These are phyloP conservation scores for Cutaneotrichosporon cyanovorans DNA, from an alignment of 1,284 basidiomycete species.

Conservation along the genomic window DNA sequence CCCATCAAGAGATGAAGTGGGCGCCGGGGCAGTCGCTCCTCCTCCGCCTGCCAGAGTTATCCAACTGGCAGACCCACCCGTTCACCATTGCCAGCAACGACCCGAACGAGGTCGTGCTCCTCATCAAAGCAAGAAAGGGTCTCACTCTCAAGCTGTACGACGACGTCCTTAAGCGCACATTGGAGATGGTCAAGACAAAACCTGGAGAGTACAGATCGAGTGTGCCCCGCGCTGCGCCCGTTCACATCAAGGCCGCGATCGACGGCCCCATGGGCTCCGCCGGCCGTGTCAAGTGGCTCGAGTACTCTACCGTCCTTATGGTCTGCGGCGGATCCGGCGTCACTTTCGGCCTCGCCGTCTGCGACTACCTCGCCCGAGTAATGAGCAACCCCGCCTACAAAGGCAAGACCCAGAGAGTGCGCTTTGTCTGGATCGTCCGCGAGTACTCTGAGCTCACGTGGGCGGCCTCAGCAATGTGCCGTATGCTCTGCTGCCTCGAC, in stretches of 20 bases:
- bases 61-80: constrained; percentile 64
- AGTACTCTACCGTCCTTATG: constrained; percentile 59
- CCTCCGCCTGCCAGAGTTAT: constrained; percentile 52
- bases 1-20: constrained; percentile 60
- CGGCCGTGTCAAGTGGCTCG: constrained; percentile 58
- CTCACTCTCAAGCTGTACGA: constrained; percentile 69
- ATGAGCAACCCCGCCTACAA: constrained; percentile 48
- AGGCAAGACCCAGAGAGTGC: constrained; percentile 55
- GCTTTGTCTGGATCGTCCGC: constrained; percentile 76
- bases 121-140: constrained; percentile 68
- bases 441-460: constrained; percentile 78
- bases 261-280: constrained; percentile 74
- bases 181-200: neutral
- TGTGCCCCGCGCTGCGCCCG: constrained; percentile 18
- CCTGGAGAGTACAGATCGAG: constrained; percentile 5
- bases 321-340: constrained; percentile 74
- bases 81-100: constrained; percentile 70
- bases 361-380: constrained; percentile 63
- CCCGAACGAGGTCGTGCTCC: constrained; percentile 59
- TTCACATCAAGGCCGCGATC: constrained; percentile 57
- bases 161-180: constrained; percentile 20
- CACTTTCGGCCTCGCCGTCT: constrained; percentile 63
- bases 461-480: constrained; percentile 63
- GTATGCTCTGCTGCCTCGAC: constrained; percentile 58
- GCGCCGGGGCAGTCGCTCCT: constrained; percentile 60